These are phyloP conservation scores for Ilyonectria sp. DNA, from an alignment of 2,329 filamentous ascomycete genomes.

Conservation along the genomic window DNA sequence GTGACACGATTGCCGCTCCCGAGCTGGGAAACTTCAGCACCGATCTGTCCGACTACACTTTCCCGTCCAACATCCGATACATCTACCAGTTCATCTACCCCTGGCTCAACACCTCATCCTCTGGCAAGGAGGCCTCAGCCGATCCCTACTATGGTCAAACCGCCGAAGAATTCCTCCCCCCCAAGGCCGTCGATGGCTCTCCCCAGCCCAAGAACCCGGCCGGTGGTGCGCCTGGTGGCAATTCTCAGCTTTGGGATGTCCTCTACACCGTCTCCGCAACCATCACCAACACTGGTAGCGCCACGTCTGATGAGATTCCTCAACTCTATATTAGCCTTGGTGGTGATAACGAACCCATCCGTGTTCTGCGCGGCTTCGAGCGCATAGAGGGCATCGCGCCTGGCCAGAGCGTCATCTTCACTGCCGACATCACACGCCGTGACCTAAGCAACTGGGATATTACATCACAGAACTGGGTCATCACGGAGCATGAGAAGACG, in stretches of 20 bases:
- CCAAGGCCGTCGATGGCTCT: constrained; percentile 67
- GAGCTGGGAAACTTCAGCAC: constrained; percentile 75
- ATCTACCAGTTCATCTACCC: constrained; percentile 77
- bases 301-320: constrained; percentile 78
- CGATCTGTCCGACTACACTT: constrained; percentile 76
- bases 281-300: constrained; percentile 79
- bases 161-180: constrained; percentile 72
- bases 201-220: constrained; percentile 70
- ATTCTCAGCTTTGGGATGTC: constrained; percentile 76
- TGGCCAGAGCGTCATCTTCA: constrained; percentile 78
- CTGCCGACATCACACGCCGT: constrained; percentile 79
- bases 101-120: constrained; percentile 77
- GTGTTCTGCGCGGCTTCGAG: constrained; percentile 85
- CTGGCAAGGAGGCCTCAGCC: constrained; percentile 66
- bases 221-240: constrained; percentile 72
- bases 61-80: constrained; percentile 71
- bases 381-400: constrained; percentile 77
- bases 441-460: constrained; percentile 93
- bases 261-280: constrained; percentile 78
- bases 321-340: constrained; percentile 88
- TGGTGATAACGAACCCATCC: constrained; percentile 78
- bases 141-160: constrained; percentile 74
- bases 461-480: constrained; percentile 85
- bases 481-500: constrained; percentile 66
- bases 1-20: constrained; percentile 75